Evolutionary conservation across 495 filamentous ascomycete species (phyloP), one percentile per base, ranked within the genome.

Genomic region (Penicillium pancosmium): DNA sequence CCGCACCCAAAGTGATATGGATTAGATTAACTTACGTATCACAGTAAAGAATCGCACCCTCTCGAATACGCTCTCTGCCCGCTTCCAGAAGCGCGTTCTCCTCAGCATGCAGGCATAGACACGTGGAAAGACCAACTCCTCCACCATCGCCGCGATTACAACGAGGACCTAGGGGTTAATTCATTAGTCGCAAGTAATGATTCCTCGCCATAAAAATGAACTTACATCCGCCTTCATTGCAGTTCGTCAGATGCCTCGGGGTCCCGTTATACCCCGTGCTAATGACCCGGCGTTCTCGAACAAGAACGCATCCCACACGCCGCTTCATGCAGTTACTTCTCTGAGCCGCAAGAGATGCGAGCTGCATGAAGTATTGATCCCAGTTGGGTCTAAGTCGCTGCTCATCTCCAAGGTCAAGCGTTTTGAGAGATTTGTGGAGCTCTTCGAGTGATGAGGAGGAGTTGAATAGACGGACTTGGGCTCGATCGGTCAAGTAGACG

Each of bases 231-330:
- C 94, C 94, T 71, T 95, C 91, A 59, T 88, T 92, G 75, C 94
- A 98, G 67, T 98, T 98, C 52, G 69, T 79, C 59, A 97, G 76
- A 47, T 92, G 85, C 41, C 94, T 80, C 3, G 94, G 92, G 11
- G 94, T 97, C 36, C 94, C 94, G 73, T 98, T 98, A 72, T 98
- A 98, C n/a, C 94, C 94, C 0, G 94, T 98, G 62, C 88, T 90
- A 41, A 98, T 91, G 56, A 98, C 94, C 56, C 92, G 82, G 59
- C 86, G 86, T 60, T 92, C 89, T 63, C 92, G 81, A 8, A 97
- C 92, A n/a, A 98, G 80, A 6, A 98, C 94, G 74, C 91, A 96
- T 6, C 94, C 94, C 21, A 98, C 94, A 55, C 93, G 85, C 27
- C 94, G 83, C 76, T 97, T 97, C 94, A 98, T 98, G 77, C 94